Evolutionary conservation across 2,329 filamentous ascomycete species (phyloP).

Genomic region (Metarhizium brunneum): DNA sequence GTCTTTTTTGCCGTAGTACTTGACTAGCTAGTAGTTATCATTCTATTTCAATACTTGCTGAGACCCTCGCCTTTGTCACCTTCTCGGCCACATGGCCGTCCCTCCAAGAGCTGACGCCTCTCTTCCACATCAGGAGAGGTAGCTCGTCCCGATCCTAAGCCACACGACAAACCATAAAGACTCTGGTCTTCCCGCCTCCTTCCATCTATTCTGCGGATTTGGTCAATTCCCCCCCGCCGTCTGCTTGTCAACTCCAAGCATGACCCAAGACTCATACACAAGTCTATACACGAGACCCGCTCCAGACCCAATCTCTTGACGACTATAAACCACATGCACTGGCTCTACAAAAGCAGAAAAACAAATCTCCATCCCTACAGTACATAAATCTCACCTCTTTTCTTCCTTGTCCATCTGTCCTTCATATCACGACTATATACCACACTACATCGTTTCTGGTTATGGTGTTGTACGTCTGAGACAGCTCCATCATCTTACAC

Average conservation of each 20-base stretch:
- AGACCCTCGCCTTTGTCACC: neutral
- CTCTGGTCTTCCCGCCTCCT: neutral
- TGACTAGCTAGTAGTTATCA: neutral
- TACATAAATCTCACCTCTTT: neutral
- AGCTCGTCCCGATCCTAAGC: neutral
- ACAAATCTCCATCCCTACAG: neutral
- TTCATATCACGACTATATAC: neutral
- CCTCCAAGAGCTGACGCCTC: constrained; percentile 4
- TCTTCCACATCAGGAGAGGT: neutral
- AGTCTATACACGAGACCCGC: neutral
- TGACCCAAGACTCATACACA: neutral
- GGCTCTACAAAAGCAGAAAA: neutral
- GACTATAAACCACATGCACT: neutral
- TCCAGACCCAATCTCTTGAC: neutral
- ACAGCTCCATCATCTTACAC: neutral
- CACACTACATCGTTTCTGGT: neutral
- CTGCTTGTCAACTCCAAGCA: neutral
- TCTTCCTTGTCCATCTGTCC: neutral
- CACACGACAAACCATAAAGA: constrained; percentile 4
- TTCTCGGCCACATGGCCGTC: neutral
- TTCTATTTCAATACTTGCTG: neutral
- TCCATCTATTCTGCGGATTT: neutral
- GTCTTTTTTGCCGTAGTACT: too few species aligned
- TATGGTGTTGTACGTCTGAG: neutral
- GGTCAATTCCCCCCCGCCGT: neutral